phyloP scores from a whole-genome alignment of 176 grass and related monocot genomes.

The Triticum urartu region DNA sequence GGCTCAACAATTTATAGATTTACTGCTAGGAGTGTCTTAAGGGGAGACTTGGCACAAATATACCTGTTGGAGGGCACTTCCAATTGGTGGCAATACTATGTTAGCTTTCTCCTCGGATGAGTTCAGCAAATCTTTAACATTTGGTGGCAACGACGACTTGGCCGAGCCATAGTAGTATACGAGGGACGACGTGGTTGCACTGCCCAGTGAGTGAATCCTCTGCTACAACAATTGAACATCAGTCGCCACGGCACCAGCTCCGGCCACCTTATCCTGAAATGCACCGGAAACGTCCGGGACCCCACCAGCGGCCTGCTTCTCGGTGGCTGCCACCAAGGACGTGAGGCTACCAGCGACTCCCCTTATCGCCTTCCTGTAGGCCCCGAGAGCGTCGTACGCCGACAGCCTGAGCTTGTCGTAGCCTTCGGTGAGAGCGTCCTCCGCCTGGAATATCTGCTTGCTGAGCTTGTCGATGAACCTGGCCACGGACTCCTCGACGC shows the following conservation, averaged over 20 bases:
- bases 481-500: constrained; percentile 46
- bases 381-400: constrained; percentile 55
- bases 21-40: neutral
- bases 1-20: neutral
- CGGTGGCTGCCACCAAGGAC: constrained; percentile 52
- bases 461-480: constrained; percentile 56
- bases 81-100: constrained; percentile 55
- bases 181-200: constrained; percentile 42
- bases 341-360: constrained; percentile 41
- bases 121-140: constrained; percentile 64
- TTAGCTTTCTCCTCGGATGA: constrained; percentile 81
- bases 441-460: constrained; percentile 62
- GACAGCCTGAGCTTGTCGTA: constrained; percentile 64
- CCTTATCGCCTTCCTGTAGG: constrained; percentile 58
- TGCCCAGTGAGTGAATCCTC: constrained; percentile 65
- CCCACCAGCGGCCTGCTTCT: constrained; percentile 50
- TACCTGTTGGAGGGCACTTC: constrained; percentile 84
- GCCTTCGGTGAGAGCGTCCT: constrained; percentile 69
- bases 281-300: constrained; percentile 41
- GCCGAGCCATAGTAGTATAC: constrained; percentile 72
- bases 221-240: constrained; percentile 46
- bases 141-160: constrained; percentile 71
- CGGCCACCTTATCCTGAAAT: constrained; percentile 58
- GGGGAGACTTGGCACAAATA: neutral
- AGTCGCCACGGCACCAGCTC: constrained; percentile 44